Evolutionary conservation across 1,284 basidiomycete species (phyloP), one percentile per base, ranked within the genome.

Genomic region (Naganishia sp.): DNA sequence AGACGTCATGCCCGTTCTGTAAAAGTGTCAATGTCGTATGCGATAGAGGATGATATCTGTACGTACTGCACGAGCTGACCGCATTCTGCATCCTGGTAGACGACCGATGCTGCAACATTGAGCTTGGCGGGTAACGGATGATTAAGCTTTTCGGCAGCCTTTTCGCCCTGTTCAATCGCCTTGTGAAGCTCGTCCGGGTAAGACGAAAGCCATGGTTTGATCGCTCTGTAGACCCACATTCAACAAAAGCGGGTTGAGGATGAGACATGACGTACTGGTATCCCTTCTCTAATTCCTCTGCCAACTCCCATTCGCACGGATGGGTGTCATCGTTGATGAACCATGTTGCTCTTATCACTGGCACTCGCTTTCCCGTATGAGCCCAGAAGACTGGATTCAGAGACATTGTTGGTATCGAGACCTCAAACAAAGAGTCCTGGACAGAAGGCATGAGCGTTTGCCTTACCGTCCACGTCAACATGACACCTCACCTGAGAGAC

Each of bases 341-440:
- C 84, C 84, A 85, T 13, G 78, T 79, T 6, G 81, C 83, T 18
- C 83, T 73, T 9, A 80, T 72, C 17, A 85, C 83, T 1, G 80
- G 79, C 21, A 84, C 80, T 35, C 79, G 74, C 0, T 80, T 75
- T 0, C 81, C 82, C 6, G 78, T 76, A 67, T 82, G 77, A 31
- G 77, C 78, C 84, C 84, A 85, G 72, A 83, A 84, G 28, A 84
- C 83, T 0, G 84, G 83, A 60, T 78, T 77, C 10, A 84, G 74
- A 63, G 82, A 75, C 13, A 75, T 66, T 2, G 72, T 75, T 4
- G 69, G 63, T 32, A 76, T 70, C 13, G 73, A 72, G 23, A 81
- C 80, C 63, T 81, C 80, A 58, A 81, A 81, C 13, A 81, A 71
- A 9, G 77, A 78, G 70, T 81, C 80, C 80, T 81, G 69, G 2